Evolutionary conservation across 73 alveolate genomes (phyloP), one percentile per base, ranked within the genome.

Genomic region (Paramecium pentaurelia): DNA sequence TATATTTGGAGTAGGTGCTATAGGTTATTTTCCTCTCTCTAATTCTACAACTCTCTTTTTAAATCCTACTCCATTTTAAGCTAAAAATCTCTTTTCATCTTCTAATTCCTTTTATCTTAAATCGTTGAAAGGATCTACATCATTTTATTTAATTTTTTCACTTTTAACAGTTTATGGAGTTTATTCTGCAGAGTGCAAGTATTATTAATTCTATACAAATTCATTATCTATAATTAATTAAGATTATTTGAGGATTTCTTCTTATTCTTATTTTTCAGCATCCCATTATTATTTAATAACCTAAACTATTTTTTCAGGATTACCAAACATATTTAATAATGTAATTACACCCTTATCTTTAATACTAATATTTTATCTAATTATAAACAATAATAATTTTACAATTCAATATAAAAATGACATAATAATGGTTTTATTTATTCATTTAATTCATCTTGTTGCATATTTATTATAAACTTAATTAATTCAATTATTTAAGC

Each of bases 341-440:
- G 77, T 45, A 1, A 89, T 83, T n/a, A 89, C 68, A 22, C 94
- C 94, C 22, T 89, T 89, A 34, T 89, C 88, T 20, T 45, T 83
- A 22, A 71, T 38, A 14, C 45, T 49, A 30, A 89, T 71, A 38
- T 68, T 22, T 59, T 89, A 20, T 64, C 84, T 64, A 64, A 64
- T 32, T 1, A 32, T 64, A 64, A 28, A 32, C 27, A 18, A 54
- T 54, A 28, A 64, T 32, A 64, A 12, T 6, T 6, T 25, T 64
- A 60, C 58, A 89, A 36, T 71, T 89, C 58, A 38, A 89, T 22
- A 71, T 89, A 89, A 44, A 89, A 77, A 89, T 89, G 94, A 32
- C 86, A 77, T 71, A 89, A 18, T 32, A 89, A 73, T 8, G 94
- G 94, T 51, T 89, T 89, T 11, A 89, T 58, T 89, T 89, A 36